Conservation (phyloP, 345 rosid genomes). For the Citrus trifoliata region DNA sequence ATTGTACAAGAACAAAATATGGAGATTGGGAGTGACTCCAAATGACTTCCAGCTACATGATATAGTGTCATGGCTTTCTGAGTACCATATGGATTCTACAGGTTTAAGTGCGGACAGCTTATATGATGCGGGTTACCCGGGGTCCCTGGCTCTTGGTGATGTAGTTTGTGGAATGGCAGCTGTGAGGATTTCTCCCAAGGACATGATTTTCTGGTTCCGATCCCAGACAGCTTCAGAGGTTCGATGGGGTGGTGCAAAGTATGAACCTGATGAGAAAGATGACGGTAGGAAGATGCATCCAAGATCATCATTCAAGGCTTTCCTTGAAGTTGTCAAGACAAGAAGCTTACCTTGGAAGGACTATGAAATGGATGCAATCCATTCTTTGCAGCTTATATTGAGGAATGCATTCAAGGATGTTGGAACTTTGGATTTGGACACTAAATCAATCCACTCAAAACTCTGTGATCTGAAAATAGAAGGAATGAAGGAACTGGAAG, state of each 20-base stretch:
- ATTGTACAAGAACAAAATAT: slow-evolving; percentile 61
- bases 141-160: slow-evolving; percentile 66
- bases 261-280: slow-evolving; percentile 73
- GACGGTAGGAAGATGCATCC: slow-evolving; percentile 92
- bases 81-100: slow-evolving; percentile 84
- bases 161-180: slow-evolving; percentile 98
- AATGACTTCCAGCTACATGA: slow-evolving; percentile 64
- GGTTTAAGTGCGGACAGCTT: slow-evolving; percentile 95
- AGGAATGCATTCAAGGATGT: slow-evolving; percentile 72
- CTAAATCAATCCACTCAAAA: slow-evolving; percentile 52
- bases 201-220: slow-evolving; percentile 92
- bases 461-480: slow-evolving; percentile 75
- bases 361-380: slow-evolving; percentile 96
- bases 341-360: slow-evolving; percentile 96
- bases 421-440: slow-evolving; percentile 39
- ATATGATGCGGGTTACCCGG: slow-evolving; percentile 83
- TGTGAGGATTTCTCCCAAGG: slow-evolving; percentile 72
- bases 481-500: slow-evolving; percentile 87
- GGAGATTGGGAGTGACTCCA: slow-evolving; percentile 76
- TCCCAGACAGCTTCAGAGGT: slow-evolving; percentile 82
- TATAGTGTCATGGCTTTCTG: slow-evolving; percentile 70
- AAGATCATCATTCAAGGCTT: slow-evolving; percentile 94
- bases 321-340: slow-evolving; percentile 78
- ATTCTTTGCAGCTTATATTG: slow-evolving; percentile 90
- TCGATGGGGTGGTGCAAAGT: slow-evolving; percentile 96